Conservation (phyloP, 2,329 filamentous ascomycete species). For the Cladosporium colombiae region DNA sequence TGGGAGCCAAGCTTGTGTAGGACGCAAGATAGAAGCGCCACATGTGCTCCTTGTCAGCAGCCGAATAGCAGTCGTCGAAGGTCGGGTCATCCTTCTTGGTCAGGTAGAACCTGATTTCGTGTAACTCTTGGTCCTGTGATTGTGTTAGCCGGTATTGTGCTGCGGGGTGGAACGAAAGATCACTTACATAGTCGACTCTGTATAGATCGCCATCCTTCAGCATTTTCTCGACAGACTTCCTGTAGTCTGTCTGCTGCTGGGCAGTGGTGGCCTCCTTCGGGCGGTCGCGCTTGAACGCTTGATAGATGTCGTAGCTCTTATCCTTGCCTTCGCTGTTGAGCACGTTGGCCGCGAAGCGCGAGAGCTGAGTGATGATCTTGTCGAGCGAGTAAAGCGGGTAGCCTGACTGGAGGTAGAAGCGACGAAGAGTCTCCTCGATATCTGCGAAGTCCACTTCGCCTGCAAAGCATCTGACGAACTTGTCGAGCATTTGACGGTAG, state of each 20-base stretch:
- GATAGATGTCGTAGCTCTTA: slow-evolving; percentile 86
- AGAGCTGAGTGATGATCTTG: slow-evolving; percentile 79
- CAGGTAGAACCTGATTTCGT: slow-evolving; percentile 73
- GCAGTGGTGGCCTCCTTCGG: slow-evolving; percentile 84
- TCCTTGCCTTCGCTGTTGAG: slow-evolving; percentile 86
- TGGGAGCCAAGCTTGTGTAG: slow-evolving; percentile 84
- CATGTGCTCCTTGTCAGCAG: slow-evolving; percentile 51
- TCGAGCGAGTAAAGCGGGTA: slow-evolving; percentile 95
- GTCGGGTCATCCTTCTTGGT: slow-evolving; percentile 83
- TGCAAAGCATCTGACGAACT: slow-evolving; percentile 84
- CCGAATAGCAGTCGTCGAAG: slow-evolving; percentile 70
- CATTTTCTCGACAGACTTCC: slow-evolving; percentile 89
- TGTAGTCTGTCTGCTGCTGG: slow-evolving; percentile 83
- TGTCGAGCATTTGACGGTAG: slow-evolving; percentile 80
- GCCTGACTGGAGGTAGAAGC: slow-evolving; percentile 86
- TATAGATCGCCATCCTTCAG: slow-evolving; percentile 93
- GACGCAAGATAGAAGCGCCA: slow-evolving; percentile 98
- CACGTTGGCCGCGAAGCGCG: slow-evolving; percentile 78
- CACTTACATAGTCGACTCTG: slow-evolving; percentile 83
- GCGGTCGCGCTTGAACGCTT: slow-evolving; percentile 80
- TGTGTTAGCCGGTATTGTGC: slow-evolving; percentile 32
- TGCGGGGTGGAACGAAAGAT: neutral
- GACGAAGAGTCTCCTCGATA: slow-evolving; percentile 86
- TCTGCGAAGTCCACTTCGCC: slow-evolving; percentile 78
- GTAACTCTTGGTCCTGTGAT: slow-evolving; percentile 62